Conservation (phyloP, 2,329 filamentous ascomycete genomes). For the Fusarium paranaense region DNA sequence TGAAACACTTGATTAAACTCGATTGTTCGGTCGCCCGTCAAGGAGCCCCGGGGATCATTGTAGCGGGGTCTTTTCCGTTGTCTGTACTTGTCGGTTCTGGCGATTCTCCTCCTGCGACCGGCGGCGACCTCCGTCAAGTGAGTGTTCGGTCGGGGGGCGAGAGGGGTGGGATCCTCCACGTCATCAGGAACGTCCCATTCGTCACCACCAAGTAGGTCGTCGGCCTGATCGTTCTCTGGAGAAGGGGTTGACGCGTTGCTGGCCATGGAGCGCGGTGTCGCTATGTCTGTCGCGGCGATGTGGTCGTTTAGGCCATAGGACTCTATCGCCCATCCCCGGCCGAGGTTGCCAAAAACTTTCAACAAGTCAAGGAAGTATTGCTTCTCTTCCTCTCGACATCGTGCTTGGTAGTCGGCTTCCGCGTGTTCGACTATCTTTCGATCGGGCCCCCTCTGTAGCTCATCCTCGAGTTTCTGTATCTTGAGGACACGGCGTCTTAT, state of each 20-base stretch:
- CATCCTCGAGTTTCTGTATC: neutral
- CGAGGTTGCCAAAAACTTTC: neutral
- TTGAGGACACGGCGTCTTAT: neutral
- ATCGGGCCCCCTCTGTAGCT: no score
- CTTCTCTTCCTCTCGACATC: neutral
- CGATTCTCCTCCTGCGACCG: neutral
- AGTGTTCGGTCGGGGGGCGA: neutral
- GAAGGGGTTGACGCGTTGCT: neutral
- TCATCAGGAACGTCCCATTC: neutral
- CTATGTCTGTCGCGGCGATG: neutral
- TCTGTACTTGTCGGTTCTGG: neutral
- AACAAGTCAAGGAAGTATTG: neutral
- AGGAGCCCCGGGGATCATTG: neutral
- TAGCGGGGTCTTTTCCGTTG: neutral
- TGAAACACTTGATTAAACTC: constrained; percentile 14
- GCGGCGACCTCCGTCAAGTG: neutral
- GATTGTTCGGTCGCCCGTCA: neutral
- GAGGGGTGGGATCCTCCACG: neutral
- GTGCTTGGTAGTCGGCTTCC: neutral
- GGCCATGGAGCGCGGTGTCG: neutral
- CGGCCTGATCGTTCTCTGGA: neutral
- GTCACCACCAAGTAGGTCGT: neutral
- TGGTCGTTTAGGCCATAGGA: neutral
- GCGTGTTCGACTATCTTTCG: neutral
- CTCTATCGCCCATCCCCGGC: neutral